Base-by-base conservation (phyloP, 495 filamentous ascomycete species). In the Lasiosphaeria ovina region DNA sequence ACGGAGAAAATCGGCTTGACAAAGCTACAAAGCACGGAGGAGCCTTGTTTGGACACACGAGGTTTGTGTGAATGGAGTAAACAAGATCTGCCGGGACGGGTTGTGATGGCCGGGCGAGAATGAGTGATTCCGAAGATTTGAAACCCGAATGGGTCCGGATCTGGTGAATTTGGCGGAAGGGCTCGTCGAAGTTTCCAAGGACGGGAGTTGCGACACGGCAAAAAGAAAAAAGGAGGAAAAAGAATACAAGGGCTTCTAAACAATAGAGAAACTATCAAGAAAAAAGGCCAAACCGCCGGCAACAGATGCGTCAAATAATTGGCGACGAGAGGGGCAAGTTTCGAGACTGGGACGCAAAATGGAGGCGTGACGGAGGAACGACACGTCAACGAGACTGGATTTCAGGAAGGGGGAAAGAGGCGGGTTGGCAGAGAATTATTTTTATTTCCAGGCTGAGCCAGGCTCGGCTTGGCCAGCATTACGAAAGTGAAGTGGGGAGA, bases 351-450 rank as follows among this genome's bases (percentile, higher is more conserved):
- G 42, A 35, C 36, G 56, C 51, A 49, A 51, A 55, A 54, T 50
- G 42, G 24, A 24, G 45, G 38, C 35, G 55, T 35, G 54, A 52
- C 45, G 32, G 44, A 51, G 48, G 40, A n/a, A 62, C 34, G 40
- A 51, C 51, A 49, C 44, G 44, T 47, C 44, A 40, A 54, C 53
- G 47, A 55, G 54, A 34, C 51, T 40, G 61, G 55, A n/a, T 48
- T 58, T 35, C 38, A 57, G 57, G 52, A 38, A 54, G 6, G 51
- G 55, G 51, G 55, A 58, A 34, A 58, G 47, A 47, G 59, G 34
- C 10, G 58, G 61, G 68, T 64, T 72, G 62, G 64, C 57, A 44
- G 57, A 66, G 62, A 68, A 71, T 71, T 71, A 72, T 72, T 72
- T 72, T 67, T 67, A 67, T 69, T 67, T 65, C 55, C 62, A 54